A percentile compares a stretch with the other conserved stretches of the same genome.
Conservation (phyloP, 176 grass and related monocot genomes). For the bread wheat (Triticum aestivum) region DNA sequence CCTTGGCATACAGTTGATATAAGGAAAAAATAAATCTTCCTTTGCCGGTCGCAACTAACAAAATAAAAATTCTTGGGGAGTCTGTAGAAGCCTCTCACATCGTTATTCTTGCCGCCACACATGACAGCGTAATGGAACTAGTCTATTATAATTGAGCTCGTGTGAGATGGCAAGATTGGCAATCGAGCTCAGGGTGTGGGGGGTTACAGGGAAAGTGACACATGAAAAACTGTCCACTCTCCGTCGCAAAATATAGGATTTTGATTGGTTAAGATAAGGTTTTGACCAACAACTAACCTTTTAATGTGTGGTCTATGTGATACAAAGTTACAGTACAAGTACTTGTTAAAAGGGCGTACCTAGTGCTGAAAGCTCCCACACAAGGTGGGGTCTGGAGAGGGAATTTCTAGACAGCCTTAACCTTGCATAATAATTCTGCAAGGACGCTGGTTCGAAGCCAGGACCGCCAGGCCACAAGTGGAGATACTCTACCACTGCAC, state of each 20-base stretch:
- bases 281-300: neutral
- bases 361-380: too few relatives aligned
- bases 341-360: too few relatives aligned
- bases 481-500: too few relatives aligned
- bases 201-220: neutral
- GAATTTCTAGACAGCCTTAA: too few relatives aligned
- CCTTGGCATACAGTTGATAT: neutral
- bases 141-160: neutral
- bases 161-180: neutral
- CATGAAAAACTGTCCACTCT: neutral
- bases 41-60: neutral
- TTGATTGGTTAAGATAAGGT: neutral
- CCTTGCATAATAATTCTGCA: too few relatives aligned
- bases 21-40: neutral
- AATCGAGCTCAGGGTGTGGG: neutral
- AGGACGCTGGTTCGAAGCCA: too few relatives aligned
- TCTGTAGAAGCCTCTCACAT: slow-evolving; percentile 12
- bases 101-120: neutral
- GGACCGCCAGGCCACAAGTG: too few relatives aligned
- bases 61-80: neutral
- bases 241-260: neutral
- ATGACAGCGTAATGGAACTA: neutral
- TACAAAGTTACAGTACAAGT: neutral
- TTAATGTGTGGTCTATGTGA: neutral
- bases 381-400: too few relatives aligned